Evolutionary conservation across 345 rosid species (phyloP).

Genomic region (Kernera saxatilis): DNA sequence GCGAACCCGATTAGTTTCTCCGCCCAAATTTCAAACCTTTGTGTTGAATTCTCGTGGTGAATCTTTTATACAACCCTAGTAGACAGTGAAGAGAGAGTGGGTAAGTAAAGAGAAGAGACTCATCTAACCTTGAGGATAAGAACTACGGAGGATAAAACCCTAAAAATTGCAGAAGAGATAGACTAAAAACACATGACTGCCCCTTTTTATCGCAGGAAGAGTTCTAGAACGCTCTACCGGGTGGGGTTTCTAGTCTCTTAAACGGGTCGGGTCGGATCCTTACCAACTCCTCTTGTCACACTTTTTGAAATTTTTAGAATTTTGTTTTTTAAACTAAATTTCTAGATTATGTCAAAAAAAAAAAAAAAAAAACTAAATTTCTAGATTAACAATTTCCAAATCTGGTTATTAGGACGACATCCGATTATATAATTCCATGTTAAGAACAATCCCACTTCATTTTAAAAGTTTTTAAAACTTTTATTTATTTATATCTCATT

Average conservation of each 20-base stretch:
- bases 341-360: no score
- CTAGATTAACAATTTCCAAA: no score
- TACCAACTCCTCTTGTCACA: background rate
- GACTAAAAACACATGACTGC: background rate
- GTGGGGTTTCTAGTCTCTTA: background rate
- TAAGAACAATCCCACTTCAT: no score
- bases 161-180: constrained; percentile 20
- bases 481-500: no score
- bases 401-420: no score
- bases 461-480: no score
- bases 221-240: constrained; percentile 30
- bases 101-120: constrained; percentile 4
- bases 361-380: no score
- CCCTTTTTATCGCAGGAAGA: constrained; percentile 13
- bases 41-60: background rate
- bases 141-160: constrained; percentile 28
- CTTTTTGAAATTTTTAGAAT: background rate
- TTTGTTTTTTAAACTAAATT: no score
- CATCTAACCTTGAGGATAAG: constrained; percentile 30
- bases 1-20: background rate
- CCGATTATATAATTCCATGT: no score
- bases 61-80: background rate
- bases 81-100: background rate
- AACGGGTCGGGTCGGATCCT: constrained; percentile 3
- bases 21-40: constrained; percentile 7